Evolutionary conservation across 108 stramenopile species (phyloP).

Genomic region (Stephanodiscus triporus): DNA sequence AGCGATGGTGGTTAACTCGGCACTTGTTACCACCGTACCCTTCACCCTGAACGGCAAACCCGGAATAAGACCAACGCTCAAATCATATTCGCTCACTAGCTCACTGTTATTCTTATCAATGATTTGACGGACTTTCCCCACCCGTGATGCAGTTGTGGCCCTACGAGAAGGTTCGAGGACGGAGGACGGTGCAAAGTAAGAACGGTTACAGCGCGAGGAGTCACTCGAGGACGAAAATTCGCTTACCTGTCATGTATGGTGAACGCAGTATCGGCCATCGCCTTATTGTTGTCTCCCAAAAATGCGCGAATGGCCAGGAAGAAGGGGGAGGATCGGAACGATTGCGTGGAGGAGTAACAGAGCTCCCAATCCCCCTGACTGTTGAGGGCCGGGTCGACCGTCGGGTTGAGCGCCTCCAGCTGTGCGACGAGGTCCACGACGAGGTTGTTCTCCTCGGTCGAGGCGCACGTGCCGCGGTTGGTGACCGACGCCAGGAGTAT

Average conservation of each 20-base stretch:
- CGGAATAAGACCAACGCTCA: constrained; percentile 78
- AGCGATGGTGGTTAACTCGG: constrained; percentile 56
- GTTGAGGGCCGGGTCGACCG: constrained; percentile 65
- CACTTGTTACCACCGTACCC: constrained; percentile 79
- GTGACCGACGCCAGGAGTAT: constrained; percentile 78
- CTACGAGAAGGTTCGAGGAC: neutral
- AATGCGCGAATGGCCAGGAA: constrained; percentile 71
- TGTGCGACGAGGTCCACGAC: constrained; percentile 81
- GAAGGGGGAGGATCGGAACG: constrained; percentile 84
- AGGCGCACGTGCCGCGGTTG: constrained; percentile 71
- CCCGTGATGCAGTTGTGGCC: constrained; percentile 68
- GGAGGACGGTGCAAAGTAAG: no score
- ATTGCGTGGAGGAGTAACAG: constrained; percentile 75
- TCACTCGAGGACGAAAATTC: neutral
- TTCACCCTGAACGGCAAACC: constrained; percentile 70
- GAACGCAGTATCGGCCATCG: constrained; percentile 72
- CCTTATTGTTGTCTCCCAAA: constrained; percentile 65
- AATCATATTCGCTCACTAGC: constrained; percentile 72
- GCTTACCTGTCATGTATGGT: constrained; percentile 63
- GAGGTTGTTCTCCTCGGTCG: constrained; percentile 69
- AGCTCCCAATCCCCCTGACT: constrained; percentile 87
- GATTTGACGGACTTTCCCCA: constrained; percentile 81
- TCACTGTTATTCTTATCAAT: constrained; percentile 47
- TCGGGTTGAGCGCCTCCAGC: constrained; percentile 83
- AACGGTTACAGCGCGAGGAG: neutral